Evolutionary conservation across 2,329 filamentous ascomycete species (phyloP).

Genomic region (Orbilia blumenaviensis): DNA sequence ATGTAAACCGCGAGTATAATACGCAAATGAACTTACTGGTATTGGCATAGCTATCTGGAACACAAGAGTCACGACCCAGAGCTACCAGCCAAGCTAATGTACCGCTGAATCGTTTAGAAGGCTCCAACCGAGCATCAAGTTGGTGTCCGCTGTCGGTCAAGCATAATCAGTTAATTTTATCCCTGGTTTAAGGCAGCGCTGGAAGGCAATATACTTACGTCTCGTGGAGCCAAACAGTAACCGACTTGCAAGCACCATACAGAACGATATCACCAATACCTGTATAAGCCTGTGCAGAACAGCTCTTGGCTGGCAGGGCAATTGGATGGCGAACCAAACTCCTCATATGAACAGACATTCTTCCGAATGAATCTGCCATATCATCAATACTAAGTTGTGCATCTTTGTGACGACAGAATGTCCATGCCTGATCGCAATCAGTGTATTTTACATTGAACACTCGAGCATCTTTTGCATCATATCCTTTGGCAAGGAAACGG

Average conservation of each 20-base stretch:
- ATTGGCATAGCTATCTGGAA: constrained; percentile 49
- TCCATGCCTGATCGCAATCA: constrained; percentile 48
- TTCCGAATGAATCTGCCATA: constrained; percentile 50
- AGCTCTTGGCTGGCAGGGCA: constrained; percentile 32
- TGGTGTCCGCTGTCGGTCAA: constrained; percentile 31
- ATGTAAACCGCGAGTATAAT: not conserved
- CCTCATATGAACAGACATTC: constrained; percentile 53
- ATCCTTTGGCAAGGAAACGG: constrained; percentile 29
- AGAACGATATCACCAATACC: constrained; percentile 38
- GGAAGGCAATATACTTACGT: constrained; percentile 22
- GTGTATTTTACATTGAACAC: constrained; percentile 50
- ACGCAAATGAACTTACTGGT: constrained; percentile 18
- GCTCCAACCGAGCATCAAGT: constrained; percentile 36
- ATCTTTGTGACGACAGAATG: constrained; percentile 53
- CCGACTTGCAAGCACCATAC: constrained; percentile 13
- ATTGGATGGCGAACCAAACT: constrained; percentile 50
- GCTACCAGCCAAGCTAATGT: constrained; percentile 27
- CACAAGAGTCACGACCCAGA: constrained; percentile 39
- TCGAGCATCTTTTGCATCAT: constrained; percentile 26
- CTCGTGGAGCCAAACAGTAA: constrained; percentile 43
- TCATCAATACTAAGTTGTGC: constrained; percentile 49
- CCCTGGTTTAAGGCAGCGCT: not conserved
- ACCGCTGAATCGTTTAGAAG: constrained; percentile 24
- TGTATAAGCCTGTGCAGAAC: constrained; percentile 31
- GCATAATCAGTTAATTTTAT: not conserved